Conservation (phyloP, 2,329 filamentous ascomycete genomes). For the Diaporthe vexans region DNA sequence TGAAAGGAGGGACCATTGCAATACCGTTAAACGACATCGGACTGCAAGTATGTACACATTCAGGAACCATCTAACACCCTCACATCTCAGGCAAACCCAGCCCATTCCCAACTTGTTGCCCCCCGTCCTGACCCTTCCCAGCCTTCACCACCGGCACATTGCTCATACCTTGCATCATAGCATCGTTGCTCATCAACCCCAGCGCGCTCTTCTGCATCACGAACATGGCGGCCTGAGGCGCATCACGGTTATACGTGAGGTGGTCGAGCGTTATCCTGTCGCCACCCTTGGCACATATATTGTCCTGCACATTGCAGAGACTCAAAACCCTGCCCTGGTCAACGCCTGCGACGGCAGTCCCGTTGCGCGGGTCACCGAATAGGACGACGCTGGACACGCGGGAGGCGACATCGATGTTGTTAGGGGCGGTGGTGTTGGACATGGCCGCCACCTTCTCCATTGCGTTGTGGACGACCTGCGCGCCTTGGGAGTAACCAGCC, state of each 20-base stretch:
- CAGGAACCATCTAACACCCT: background rate
- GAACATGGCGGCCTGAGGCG: constrained; percentile 46
- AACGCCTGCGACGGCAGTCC: constrained; percentile 37
- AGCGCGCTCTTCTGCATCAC: constrained; percentile 47
- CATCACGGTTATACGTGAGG: constrained; percentile 47
- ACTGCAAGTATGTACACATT: background rate
- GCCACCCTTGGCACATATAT: constrained; percentile 43
- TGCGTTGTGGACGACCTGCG: constrained; percentile 46
- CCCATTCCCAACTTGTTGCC: constrained; percentile 31
- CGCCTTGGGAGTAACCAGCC: constrained; percentile 51
- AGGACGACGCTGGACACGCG: constrained; percentile 34
- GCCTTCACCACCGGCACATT: constrained; percentile 36
- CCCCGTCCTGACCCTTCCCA: constrained; percentile 17
- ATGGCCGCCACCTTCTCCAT: constrained; percentile 35
- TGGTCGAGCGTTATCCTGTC: constrained; percentile 46
- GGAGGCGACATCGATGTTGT: constrained; percentile 3
- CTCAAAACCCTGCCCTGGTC: constrained; percentile 29
- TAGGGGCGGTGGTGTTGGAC: background rate
- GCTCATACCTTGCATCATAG: constrained; percentile 46
- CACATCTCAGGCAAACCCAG: constrained; percentile 16
- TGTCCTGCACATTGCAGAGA: constrained; percentile 37
- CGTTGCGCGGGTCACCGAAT: constrained; percentile 41
- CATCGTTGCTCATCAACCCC: constrained; percentile 46
- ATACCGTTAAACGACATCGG: background rate
- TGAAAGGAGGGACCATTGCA: background rate